These are phyloP conservation scores for Monosporozyma siamensis DNA, from an alignment of 805 yeast genomes.

Conservation along the genomic window DNA sequence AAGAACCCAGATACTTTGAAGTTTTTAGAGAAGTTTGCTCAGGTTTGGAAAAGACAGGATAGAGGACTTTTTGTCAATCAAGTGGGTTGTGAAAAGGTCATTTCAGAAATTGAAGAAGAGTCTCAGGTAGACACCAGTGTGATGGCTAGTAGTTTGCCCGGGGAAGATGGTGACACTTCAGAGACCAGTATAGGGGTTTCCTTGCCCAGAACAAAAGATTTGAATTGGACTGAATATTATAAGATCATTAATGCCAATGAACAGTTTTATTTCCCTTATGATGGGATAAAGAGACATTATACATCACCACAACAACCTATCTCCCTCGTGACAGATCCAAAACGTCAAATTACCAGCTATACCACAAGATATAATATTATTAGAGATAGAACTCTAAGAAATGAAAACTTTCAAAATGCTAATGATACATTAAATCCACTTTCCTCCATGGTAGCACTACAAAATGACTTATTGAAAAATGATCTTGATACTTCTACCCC, in stretches of 20 bases:
- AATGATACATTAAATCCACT: conserved; percentile 29
- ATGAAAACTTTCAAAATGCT: conserved; percentile 54
- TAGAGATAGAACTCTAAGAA: conserved; percentile 63
- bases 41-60: conserved; percentile 81
- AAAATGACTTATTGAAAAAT: conserved; percentile 12
- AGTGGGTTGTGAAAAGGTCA: conserved; percentile 50
- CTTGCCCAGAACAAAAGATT: conserved; percentile 10
- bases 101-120: conserved; percentile 44
- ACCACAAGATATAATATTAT: conserved; percentile 51
- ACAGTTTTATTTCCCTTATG: conserved; percentile 59
- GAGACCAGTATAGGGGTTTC: not conserved
- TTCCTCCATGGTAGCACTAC: conserved; percentile 24
- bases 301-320: conserved; percentile 17
- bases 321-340: not conserved
- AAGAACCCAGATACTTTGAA: conserved; percentile 19
- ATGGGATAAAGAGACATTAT: conserved; percentile 53
- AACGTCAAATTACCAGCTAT: conserved; percentile 11
- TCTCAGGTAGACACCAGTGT: conserved; percentile 1
- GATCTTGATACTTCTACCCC: conserved; percentile 4
- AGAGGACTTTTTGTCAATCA: conserved; percentile 81
- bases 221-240: conserved; percentile 70
- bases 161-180: conserved; percentile 3
- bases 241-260: conserved; percentile 51
- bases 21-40: conserved; percentile 65
- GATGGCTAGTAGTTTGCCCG: not conserved